phyloP scores from a whole-genome alignment of 2,329 filamentous ascomycete species.

The Penicillium sp. region DNA sequence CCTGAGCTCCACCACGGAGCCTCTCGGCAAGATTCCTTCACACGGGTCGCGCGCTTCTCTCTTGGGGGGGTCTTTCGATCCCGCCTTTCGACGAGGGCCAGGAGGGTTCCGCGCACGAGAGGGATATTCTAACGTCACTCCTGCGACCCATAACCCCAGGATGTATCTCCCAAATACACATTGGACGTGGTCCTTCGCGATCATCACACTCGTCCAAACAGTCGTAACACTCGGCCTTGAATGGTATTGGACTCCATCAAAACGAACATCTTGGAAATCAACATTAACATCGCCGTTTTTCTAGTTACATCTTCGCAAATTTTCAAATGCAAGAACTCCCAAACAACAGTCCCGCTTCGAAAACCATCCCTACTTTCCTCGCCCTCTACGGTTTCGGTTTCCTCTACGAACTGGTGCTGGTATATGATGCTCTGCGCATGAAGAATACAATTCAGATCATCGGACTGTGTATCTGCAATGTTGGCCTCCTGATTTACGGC shows the following conservation, averaged over 20 bases:
- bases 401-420: constrained; percentile 77
- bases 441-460: constrained; percentile 99
- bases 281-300: neutral
- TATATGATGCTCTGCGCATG: constrained; percentile 83
- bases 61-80: constrained; percentile 49
- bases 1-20: constrained; percentile 35
- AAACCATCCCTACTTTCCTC: constrained; percentile 84
- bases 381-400: constrained; percentile 96
- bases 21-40: constrained; percentile 46
- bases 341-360: constrained; percentile 37
- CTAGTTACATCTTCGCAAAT: constrained; percentile 76
- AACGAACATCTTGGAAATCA: neutral
- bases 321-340: constrained; percentile 57
- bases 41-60: constrained; percentile 52
- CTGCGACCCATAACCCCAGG: constrained; percentile 32
- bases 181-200: constrained; percentile 83
- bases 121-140: constrained; percentile 39
- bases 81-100: constrained; percentile 41
- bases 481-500: constrained; percentile 84
- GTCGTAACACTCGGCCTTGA: constrained; percentile 74
- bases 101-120: constrained; percentile 46
- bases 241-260: constrained; percentile 53
- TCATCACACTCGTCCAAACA: constrained; percentile 65
- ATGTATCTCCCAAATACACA: constrained; percentile 72
- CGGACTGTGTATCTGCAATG: constrained; percentile 83